Conservation (phyloP, 495 filamentous ascomycete genomes). For the Viridothelium virens region DNA sequence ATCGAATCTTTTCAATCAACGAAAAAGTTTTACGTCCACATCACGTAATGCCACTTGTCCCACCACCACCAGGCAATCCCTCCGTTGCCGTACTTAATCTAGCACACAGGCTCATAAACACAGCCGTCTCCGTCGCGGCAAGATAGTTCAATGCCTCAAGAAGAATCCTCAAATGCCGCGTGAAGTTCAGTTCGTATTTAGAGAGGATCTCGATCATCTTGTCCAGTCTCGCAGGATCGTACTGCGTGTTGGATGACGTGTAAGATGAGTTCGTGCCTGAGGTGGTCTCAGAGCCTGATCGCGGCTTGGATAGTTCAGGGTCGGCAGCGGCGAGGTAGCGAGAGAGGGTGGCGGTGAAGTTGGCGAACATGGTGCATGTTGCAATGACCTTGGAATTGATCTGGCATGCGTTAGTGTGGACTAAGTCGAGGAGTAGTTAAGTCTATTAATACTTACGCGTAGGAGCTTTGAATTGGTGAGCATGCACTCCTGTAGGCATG, state of each 20-base stretch:
- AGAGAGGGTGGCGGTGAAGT: constrained; percentile 71
- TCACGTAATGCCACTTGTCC: constrained; percentile 3
- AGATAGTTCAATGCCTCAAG: constrained; percentile 93
- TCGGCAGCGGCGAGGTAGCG: constrained; percentile 71
- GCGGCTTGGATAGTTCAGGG: constrained; percentile 51
- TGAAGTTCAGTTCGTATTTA: constrained; percentile 89
- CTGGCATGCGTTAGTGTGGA: constrained; percentile 39
- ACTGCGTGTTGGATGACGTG: constrained; percentile 28
- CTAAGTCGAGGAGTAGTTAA: neutral
- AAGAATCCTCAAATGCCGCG: constrained; percentile 79
- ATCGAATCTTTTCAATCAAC: neutral
- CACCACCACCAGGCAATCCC: constrained; percentile 36
- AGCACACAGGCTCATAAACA: constrained; percentile 77
- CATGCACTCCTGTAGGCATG: constrained; percentile 98
- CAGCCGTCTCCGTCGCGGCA: constrained; percentile 93
- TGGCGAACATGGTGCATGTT: constrained; percentile 85
- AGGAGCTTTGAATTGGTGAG: constrained; percentile 90
- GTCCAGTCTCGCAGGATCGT: constrained; percentile 58
- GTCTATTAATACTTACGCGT: constrained; percentile 50
- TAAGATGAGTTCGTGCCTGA: constrained; percentile 24
- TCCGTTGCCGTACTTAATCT: constrained; percentile 66
- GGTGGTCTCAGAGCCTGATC: constrained; percentile 29
- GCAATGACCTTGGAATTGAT: constrained; percentile 92
- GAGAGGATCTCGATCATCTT: constrained; percentile 77
- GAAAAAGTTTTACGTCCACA: neutral